Evolutionary conservation across 2,329 filamentous ascomycete genomes (phyloP).

Genomic region (Colletotrichum eleusines): DNA sequence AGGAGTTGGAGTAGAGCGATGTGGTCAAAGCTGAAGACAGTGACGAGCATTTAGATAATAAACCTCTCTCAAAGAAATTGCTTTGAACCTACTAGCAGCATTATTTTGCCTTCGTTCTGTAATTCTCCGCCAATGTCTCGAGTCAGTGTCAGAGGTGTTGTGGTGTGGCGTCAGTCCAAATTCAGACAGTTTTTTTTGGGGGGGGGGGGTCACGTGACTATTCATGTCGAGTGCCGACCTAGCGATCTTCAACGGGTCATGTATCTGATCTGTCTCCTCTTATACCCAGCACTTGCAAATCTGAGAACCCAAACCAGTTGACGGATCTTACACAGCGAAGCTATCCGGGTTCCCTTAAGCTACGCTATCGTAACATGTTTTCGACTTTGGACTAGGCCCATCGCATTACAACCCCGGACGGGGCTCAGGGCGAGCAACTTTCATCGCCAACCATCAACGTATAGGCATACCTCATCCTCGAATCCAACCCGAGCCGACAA

Average conservation of each 20-base stretch:
- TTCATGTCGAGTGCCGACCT: slow-evolving; percentile 23
- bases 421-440: slow-evolving; percentile 36
- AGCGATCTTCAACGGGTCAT: slow-evolving; percentile 36
- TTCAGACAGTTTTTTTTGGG: background rate
- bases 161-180: background rate
- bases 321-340: slow-evolving; percentile 19
- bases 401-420: slow-evolving; percentile 20
- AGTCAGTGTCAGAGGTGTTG: background rate
- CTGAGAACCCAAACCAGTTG: slow-evolving; percentile 28
- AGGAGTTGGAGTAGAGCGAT: background rate
- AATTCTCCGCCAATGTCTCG: background rate
- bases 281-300: slow-evolving; percentile 22
- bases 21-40: background rate
- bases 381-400: slow-evolving; percentile 29
- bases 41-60: slow-evolving; percentile 18
- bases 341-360: slow-evolving; percentile 23
- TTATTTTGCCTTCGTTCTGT: background rate
- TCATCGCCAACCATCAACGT: slow-evolving; percentile 35
- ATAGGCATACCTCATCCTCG: slow-evolving; percentile 30
- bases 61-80: background rate
- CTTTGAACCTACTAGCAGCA: background rate
- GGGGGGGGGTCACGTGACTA: slow-evolving; percentile 20
- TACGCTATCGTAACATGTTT: slow-evolving; percentile 35
- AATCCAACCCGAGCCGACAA: slow-evolving; percentile 29
- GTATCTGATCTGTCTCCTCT: slow-evolving; percentile 34